Base-by-base conservation (phyloP, 2,329 filamentous ascomycete genomes). In the Fusarium nelsonii region DNA sequence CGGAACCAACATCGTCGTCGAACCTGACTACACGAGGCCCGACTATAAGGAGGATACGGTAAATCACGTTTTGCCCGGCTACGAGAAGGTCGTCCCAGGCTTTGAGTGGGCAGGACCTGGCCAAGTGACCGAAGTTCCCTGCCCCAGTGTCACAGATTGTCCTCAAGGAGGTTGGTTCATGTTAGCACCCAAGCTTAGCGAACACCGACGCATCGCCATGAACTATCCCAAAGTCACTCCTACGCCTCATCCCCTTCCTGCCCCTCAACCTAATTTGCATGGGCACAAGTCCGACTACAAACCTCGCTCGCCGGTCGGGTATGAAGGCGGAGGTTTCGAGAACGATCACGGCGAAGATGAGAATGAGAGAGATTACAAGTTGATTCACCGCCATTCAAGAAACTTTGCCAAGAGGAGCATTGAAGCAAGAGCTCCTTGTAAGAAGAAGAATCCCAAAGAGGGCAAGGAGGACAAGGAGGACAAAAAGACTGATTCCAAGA, bases 71-170 rank as follows among this genome's bases (percentile, higher is more conserved):
- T 36, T 48, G 32, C 52, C 52, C 26, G 52, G 52, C 16, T 55
- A 55, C 23, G 52, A 55, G 32, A 37, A 55, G 8, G 52, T 55
- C 32, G 26, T 55, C 12, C 40, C 52, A 0, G 52, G 52, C n/a
- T 55, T 36, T 30, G 52, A 55, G 40, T 55, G 52, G 52, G 41
- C 52, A 23, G 52, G 41, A 23, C 23, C 44, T 16, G 43, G 43
- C 11, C 32, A 18, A 9, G 41, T 55, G 16, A 55, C 52, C 14
- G 52, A 55, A 28, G 43, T 45, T 20, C 52, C 52, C 23, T 55
- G 52, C 33, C 32, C 41, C 18, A 36, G 43, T 15, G 41, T 37
- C n/a, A 37, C 48, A 3, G 23, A 36, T 23, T 55, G 52, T 23
- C 52, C 52, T 11, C 32, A 37, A 11, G 52, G 40, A 26, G 32